Evolutionary conservation across 2,329 filamentous ascomycete genomes (phyloP), one percentile per base, ranked within the genome.

Genomic region (Aspergillus sp.): DNA sequence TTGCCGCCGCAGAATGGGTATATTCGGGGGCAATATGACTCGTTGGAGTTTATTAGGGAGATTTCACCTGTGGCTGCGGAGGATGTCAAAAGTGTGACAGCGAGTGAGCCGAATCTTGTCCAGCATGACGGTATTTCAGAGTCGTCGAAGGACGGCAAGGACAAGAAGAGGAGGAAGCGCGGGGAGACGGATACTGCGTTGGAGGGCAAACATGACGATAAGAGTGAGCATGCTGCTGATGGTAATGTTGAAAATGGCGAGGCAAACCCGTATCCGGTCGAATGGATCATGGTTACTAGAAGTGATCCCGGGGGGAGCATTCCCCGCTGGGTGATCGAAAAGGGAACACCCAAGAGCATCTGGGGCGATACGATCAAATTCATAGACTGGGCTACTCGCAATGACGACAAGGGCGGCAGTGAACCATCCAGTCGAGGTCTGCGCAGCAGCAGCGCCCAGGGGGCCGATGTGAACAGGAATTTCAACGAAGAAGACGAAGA

Each of bases 271-370:
- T 84, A 84, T 54, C 82, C 83, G 0, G 78, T 95, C 1, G 90
- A 95, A 66, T 95, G 90, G 90, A 80, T 93, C 51, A 95, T 95
- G 90, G 82, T 95, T 15, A 95, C 89, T 1, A 78, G 90, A 43
- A 91, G 86, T 64, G 89, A 95, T 58, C 89, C 90, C 3, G 90
- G 90, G 9, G 90, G 90, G 45, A 91, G 83, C 50, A 90, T 95
- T 15, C 90, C 90, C 1, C 80, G 87, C 12, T 95, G 93, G 69
- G 84, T 95, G 78, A 88, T 95, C n/a, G 90, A 95, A 60, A 83
- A 88, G 62, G 88, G 86, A 25, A 95, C 90, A 0, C 90, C 90
- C 0, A 82, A 78, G 9, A 87, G 87, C 32, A 93, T 95, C 57
- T 79, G 88, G 22, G 76, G 76, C 38, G 90, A 95, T 64, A 86